Evolutionary conservation across 78 protist species (phyloP).

Genomic region (Dictyostelium intermedium): DNA sequence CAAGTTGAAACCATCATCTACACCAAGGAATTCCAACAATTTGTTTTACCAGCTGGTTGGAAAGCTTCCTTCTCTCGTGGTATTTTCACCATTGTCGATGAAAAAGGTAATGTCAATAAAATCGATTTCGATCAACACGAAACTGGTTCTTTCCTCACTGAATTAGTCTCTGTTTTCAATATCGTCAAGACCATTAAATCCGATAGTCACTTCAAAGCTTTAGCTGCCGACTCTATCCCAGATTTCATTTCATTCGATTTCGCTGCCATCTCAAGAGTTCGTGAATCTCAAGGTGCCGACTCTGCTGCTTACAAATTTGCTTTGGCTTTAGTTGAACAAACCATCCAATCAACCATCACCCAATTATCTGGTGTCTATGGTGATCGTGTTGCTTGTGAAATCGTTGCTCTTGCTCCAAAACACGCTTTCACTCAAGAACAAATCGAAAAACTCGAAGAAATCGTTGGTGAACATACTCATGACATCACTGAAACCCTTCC

Average conservation of each 20-base stretch:
- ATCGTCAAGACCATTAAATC: not conserved
- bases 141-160: not conserved
- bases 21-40: constrained; percentile 44
- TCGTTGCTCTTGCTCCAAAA: constrained; percentile 21
- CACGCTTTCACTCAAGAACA: not conserved
- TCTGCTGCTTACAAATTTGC: not conserved
- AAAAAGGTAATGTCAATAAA: not conserved
- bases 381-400: constrained; percentile 61
- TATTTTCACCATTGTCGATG: not conserved
- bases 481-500: constrained; percentile 21
- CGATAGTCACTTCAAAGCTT: not conserved
- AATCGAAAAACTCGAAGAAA: not conserved
- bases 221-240: constrained; percentile 50
- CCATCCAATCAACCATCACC: constrained; percentile 39
- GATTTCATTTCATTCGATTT: constrained; percentile 51
- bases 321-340: constrained; percentile 20
- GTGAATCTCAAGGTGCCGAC: not conserved
- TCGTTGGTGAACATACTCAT: not conserved
- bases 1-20: constrained; percentile 45
- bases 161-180: constrained; percentile 22
- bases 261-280: not conserved
- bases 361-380: constrained; percentile 43
- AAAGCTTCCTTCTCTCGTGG: not conserved
- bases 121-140: constrained; percentile 19
- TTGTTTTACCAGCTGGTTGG: constrained; percentile 53